phyloP scores from a whole-genome alignment of 108 stramenopile genomes.

The Cyclostephanos tholiformis region DNA sequence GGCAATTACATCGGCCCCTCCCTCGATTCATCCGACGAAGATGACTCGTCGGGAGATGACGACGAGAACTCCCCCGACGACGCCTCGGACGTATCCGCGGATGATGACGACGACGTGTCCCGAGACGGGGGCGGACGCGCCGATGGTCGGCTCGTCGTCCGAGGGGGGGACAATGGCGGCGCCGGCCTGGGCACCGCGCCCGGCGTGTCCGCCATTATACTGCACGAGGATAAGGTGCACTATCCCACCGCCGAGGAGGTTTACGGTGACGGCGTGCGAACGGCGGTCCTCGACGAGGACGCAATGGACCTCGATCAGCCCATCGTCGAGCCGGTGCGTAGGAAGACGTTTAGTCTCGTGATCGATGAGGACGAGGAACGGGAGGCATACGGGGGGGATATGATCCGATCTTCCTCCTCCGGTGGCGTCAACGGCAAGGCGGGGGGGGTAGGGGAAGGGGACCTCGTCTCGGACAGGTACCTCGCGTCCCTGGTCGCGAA shows the following conservation, averaged over 20 bases:
- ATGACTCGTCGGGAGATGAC: slow-evolving; percentile 50
- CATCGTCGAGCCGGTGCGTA: slow-evolving; percentile 89
- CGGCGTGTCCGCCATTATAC: slow-evolving; percentile 84
- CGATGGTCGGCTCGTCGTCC: slow-evolving; percentile 40
- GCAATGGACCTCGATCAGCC: slow-evolving; percentile 97
- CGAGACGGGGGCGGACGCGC: slow-evolving; percentile 48
- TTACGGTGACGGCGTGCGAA: slow-evolving; percentile 91
- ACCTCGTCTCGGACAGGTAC: slow-evolving; percentile 63
- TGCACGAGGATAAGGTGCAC: slow-evolving; percentile 99
- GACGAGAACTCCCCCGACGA: slow-evolving; percentile 55
- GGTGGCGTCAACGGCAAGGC: not conserved
- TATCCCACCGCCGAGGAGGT: slow-evolving; percentile 97
- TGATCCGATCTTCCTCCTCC: slow-evolving; percentile 20
- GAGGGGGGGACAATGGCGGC: slow-evolving; percentile 12
- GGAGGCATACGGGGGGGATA: slow-evolving; percentile 40
- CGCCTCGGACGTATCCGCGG: slow-evolving; percentile 68
- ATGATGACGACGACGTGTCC: slow-evolving; percentile 38
- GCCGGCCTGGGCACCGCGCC: slow-evolving; percentile 39
- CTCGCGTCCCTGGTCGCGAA: slow-evolving; percentile 64
- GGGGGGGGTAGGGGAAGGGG: slow-evolving; percentile 11
- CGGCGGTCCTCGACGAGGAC: slow-evolving; percentile 98
- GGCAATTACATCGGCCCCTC: slow-evolving; percentile 99
- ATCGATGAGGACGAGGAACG: slow-evolving; percentile 43
- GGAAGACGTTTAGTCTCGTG: slow-evolving; percentile 72
- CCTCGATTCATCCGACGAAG: slow-evolving; percentile 74